Conservation (phyloP, 225 moss, liverwort and hornwort species). For the Physcomitrellopsis africana region DNA sequence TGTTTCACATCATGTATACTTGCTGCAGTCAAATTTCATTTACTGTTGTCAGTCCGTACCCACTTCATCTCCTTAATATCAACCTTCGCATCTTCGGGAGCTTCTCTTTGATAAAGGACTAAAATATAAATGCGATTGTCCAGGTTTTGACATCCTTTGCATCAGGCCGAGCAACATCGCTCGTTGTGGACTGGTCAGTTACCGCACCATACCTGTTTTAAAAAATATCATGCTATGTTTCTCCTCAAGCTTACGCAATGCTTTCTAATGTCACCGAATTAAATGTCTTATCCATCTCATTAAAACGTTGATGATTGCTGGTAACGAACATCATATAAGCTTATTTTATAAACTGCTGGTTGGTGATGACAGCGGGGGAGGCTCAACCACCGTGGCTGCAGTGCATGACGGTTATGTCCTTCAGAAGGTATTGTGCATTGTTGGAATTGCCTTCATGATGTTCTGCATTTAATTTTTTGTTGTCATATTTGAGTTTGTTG, state of each 20-base stretch:
- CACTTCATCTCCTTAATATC: neutral
- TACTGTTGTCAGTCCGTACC: conserved; percentile 13
- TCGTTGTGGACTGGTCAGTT: conserved; percentile 93
- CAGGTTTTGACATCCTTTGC: conserved; percentile 94
- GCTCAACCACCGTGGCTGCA: conserved; percentile 88
- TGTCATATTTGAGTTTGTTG: conserved; percentile 8
- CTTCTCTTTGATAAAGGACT: conserved; percentile 5
- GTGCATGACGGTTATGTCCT: conserved; percentile 94
- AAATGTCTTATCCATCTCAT: neutral
- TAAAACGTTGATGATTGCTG: conserved; percentile 16
- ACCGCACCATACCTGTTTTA: conserved; percentile 37
- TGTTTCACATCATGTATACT: conserved; percentile 5
- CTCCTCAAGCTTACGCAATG: conserved; percentile 6
- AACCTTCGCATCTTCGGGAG: neutral
- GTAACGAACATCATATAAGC: conserved; percentile 12
- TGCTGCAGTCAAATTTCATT: neutral
- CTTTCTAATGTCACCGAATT: conserved; percentile 9
- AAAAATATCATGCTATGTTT: too few relatives aligned
- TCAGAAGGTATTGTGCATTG: conserved; percentile 61
- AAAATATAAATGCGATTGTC: conserved; percentile 34
- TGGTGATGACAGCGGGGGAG: conserved; percentile 69
- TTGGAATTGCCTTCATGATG: conserved; percentile 4
- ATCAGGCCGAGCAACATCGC: conserved; percentile 90
- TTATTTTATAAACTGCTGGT: conserved; percentile 20
- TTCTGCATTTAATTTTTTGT: neutral